Base-by-base conservation (phyloP, 768 basidiomycete species). In the Lentinula boryana region DNA sequence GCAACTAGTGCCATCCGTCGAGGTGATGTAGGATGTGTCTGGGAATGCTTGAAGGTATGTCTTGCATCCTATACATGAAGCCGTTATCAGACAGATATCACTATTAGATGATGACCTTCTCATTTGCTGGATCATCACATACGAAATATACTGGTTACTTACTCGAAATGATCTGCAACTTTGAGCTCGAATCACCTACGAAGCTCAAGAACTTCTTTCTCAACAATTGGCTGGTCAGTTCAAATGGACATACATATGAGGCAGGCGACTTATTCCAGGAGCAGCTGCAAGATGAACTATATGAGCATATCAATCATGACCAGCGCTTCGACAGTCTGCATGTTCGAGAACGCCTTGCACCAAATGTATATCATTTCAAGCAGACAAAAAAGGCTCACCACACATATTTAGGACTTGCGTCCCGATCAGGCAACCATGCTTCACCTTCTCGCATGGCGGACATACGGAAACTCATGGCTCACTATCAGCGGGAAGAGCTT, bases 241-340 rank as follows among this genome's bases (percentile, higher is more conserved):
- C 61, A 5, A 40, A 48, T 8, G 68, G 68, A 9, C 35, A 56
- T 32, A 27, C 41, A 23, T 67, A 56, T 31, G 49, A 43, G 15
- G 64, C 43, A 8, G 60, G 58, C 5, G 66, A 68, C 48, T 54
- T 67, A 31, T 54, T 67, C 54, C 69, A 70, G 51, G 69, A 69
- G 52, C 65, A 68, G 58, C 59, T 61, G 55, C 67, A 68, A 38
- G 43, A 56, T 27, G 54, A 63, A 53, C 57, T 68, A 5, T 63
- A 64, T n/a, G 60, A 52, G 51, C 51, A 52, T 35, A 52, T 52
- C 35, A 36, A 36, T 36, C 35, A 36, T 36, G 63, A 60, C 35
- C 23, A 10, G 15, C 62, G 63, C 6, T 67, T 63, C 41, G 66
- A 65, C 23, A 52, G 40, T 13, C 5, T 31, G 1, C 65, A 60